Evolutionary conservation across 2,329 filamentous ascomycete genomes (phyloP), one percentile per base, ranked within the genome.

Genomic region (Colletotrichum echinochloae): DNA sequence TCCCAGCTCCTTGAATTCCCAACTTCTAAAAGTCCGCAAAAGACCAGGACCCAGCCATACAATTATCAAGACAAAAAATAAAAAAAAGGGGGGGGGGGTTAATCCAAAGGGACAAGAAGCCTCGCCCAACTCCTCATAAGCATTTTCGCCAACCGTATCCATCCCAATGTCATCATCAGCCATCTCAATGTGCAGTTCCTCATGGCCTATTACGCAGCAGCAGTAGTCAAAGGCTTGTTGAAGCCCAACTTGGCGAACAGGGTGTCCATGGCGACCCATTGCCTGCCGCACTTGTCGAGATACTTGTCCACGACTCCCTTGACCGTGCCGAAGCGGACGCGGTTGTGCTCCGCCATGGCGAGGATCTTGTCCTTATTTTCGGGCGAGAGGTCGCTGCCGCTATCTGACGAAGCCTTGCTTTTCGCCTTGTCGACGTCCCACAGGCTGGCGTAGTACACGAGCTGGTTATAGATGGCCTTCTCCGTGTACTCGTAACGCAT

Each of bases 211-310:
- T 48, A 70, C 23, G 57, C 64, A 26, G 46, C 57, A 16, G 51
- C 51, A 26, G 52, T n/a, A 37, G 49, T 28, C 16, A 66, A 18
- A 44, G 63, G 61, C 74, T 81, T 81, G 74, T 79, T 81, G 77
- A 90, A 89, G 12, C 89, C 89, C 49, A 91, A 76, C 80, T 90
- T 91, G 30, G 88, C 87, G 85, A 97, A 98, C 73, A 98, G 82
- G 74, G 86, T 91, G 81, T 96, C 94, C 95, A 97, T 98, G 74
- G 94, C 92, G 62, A 98, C 95, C 94, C 94, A 97, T 81, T 94
- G 92, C 75, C 94, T 86, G 33, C 95, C 95, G 80, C 94, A 97
- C 83, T 95, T 96, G 77, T 94, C 94, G 75, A 97, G 82, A 82
- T 97, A 97, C 77, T 84, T 89, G 74, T 95, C 94, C 6, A 97